These are phyloP conservation scores for Citrus inodora DNA, from an alignment of 345 rosid genomes.

Conservation along the genomic window DNA sequence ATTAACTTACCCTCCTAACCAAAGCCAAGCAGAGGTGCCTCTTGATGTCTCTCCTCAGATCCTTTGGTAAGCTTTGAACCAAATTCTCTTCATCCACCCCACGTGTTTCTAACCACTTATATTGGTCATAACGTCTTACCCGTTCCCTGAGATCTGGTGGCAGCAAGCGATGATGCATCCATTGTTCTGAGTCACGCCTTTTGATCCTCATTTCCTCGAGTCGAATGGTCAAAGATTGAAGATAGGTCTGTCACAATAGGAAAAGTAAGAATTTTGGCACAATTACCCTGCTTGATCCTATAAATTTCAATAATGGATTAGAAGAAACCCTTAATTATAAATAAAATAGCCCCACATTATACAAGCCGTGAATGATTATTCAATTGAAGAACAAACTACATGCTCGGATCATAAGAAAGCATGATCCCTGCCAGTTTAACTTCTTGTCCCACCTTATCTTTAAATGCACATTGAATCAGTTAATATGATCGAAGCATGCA, in stretches of 20 bases:
- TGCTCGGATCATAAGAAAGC: neutral
- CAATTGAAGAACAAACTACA: neutral
- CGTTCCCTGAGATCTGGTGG: conserved; percentile 83
- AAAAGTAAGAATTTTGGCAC: conserved; percentile 5
- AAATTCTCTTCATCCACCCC: conserved; percentile 91
- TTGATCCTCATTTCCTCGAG: conserved; percentile 98
- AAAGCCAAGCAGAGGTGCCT: conserved; percentile 92
- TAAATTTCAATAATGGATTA: neutral
- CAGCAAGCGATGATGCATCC: conserved; percentile 99
- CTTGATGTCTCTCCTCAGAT: conserved; percentile 92
- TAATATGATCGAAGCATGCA: neutral
- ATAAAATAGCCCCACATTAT: neutral
- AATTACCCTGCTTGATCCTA: neutral
- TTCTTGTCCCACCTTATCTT: neutral
- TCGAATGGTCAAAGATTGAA: conserved; percentile 90
- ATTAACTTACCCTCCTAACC: conserved; percentile 78
- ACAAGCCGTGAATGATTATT: neutral
- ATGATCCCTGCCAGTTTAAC: neutral
- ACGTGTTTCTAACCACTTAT: conserved; percentile 94
- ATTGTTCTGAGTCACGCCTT: conserved; percentile 97
- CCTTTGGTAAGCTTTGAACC: conserved; percentile 92
- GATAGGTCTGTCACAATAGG: conserved; percentile 71
- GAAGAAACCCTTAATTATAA: neutral
- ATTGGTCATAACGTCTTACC: conserved; percentile 90
- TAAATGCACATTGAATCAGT: neutral